Conservation (phyloP, 805 yeast species). For the Pichia exigua region DNA sequence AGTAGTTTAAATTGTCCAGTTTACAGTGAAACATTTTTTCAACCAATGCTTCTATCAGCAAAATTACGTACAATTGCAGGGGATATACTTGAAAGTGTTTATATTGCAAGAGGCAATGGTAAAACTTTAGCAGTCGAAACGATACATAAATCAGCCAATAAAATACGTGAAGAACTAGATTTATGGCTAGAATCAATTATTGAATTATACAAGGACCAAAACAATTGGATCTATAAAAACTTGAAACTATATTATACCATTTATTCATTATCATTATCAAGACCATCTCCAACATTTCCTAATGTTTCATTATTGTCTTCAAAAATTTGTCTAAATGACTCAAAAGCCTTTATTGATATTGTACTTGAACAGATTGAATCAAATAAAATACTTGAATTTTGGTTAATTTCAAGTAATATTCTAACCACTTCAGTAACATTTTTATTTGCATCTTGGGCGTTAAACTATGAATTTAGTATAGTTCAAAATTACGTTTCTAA, state of each 20-base stretch:
- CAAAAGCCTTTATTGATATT: constrained; percentile 29
- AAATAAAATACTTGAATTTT: background rate
- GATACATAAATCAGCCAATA: background rate
- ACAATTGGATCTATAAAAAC: background rate
- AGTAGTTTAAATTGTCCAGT: background rate
- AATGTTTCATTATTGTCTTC: background rate
- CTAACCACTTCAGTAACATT: constrained; percentile 1
- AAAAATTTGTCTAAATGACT: background rate
- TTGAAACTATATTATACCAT: background rate
- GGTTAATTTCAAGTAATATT: background rate
- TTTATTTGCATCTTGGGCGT: background rate
- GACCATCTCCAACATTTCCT: constrained; percentile 1
- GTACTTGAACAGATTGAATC: constrained; percentile 8
- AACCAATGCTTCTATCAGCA: background rate
- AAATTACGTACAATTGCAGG: constrained; percentile 1
- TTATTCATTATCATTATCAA: background rate
- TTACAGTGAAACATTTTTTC: background rate
- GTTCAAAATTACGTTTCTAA: background rate
- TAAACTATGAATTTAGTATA: background rate
- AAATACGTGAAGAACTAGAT: constrained; percentile 2
- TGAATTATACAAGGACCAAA: background rate
- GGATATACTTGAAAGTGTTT: constrained; percentile 2
- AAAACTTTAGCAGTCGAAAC: constrained; percentile 1
- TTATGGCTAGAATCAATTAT: background rate
- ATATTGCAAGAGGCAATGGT: background rate